Percentiles rank a stretch among this genome's conserved stretches.
These are phyloP conservation scores for Citrus sp. DNA, from an alignment of 345 rosid genomes.

Conservation along the genomic window DNA sequence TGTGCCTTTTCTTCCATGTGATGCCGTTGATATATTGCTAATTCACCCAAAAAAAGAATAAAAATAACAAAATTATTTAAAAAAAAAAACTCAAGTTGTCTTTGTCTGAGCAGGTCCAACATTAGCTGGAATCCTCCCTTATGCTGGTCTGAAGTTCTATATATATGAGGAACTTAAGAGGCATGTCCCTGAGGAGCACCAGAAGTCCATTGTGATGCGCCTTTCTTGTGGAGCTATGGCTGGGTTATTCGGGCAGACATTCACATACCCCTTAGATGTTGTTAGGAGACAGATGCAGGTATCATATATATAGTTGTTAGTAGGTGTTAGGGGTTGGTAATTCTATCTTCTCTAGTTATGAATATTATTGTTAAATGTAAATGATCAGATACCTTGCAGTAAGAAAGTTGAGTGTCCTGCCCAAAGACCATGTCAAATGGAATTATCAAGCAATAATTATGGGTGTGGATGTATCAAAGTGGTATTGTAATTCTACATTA, in stretches of 20 bases:
- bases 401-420: neutral
- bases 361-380: neutral
- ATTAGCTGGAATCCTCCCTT: conserved; percentile 85
- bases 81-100: too few relatives aligned
- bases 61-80: too few relatives aligned
- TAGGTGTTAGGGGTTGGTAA: neutral
- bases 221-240: conserved; percentile 96
- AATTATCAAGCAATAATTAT: neutral
- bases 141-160: conserved; percentile 93
- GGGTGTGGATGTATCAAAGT: neutral
- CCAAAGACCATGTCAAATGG: neutral
- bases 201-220: conserved; percentile 76
- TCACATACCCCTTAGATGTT: conserved; percentile 95
- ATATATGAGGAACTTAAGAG: conserved; percentile 84
- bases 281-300: conserved; percentile 99
- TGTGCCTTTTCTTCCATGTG: neutral
- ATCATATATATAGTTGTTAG: neutral
- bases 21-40: conserved; percentile 8
- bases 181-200: conserved; percentile 93
- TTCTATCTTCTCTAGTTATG: neutral
- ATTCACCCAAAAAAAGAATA: neutral
- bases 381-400: neutral
- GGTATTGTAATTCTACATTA: neutral
- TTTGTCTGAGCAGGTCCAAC: conserved; percentile 72
- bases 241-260: conserved; percentile 90